A percentile compares a stretch with the other conserved stretches of the same genome.
Evolutionary conservation across 2,329 filamentous ascomycete genomes (phyloP).

Genomic region (Trichoderma harzianum): DNA sequence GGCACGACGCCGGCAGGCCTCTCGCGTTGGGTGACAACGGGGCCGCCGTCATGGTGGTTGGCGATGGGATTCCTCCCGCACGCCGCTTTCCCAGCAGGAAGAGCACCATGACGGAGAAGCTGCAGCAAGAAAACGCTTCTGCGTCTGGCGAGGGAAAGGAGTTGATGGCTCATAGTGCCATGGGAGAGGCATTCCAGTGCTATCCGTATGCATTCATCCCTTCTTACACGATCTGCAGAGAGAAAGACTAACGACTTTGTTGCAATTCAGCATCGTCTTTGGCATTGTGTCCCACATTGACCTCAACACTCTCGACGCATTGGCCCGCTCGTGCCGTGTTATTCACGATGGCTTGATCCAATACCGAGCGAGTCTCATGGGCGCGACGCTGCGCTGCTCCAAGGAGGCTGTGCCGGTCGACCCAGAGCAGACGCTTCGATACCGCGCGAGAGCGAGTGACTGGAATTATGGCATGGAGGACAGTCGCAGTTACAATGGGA

Average conservation of each 20-base stretch:
- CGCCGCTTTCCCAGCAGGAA: background rate
- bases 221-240: background rate
- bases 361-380: constrained; percentile 69
- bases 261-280: constrained; percentile 64
- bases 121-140: background rate
- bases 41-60: background rate
- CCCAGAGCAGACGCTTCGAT: constrained; percentile 54
- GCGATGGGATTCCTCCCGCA: background rate
- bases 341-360: constrained; percentile 75
- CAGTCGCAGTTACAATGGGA: constrained; percentile 55
- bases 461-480: constrained; percentile 58
- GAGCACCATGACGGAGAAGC: constrained; percentile 2
- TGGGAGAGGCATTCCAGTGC: constrained; percentile 34
- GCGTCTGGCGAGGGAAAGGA: background rate
- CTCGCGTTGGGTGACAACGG: background rate
- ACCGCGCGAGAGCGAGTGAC: constrained; percentile 50
- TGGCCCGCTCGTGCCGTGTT: constrained; percentile 78
- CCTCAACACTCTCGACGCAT: constrained; percentile 78
- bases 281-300: constrained; percentile 76
- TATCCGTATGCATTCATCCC: constrained; percentile 32
- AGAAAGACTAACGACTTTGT: background rate
- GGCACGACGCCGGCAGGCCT: constrained; percentile 9
- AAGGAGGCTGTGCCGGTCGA: constrained; percentile 62
- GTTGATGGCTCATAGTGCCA: constrained; percentile 20
- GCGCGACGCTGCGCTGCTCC: constrained; percentile 73